These are phyloP conservation scores for Trypethelium eluteriae DNA, from an alignment of 495 filamentous ascomycete species.

Conservation along the genomic window DNA sequence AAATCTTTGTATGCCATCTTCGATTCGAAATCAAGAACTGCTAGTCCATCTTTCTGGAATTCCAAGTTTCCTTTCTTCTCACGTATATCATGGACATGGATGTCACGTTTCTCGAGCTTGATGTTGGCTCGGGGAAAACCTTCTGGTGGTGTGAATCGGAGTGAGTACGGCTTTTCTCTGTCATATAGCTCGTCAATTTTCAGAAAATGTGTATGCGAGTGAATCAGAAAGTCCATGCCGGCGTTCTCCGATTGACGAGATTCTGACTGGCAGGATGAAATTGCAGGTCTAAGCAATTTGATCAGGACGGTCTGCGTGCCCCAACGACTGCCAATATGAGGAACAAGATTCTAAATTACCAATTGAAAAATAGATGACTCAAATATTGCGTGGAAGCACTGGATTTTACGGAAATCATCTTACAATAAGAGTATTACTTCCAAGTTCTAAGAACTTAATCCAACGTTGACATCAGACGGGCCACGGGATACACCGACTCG, in stretches of 20 bases:
- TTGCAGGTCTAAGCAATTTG: no score
- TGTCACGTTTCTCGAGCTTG: conserved; percentile 10
- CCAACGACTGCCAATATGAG: no score
- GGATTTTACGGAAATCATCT: no score
- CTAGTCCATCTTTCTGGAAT: conserved; percentile 4
- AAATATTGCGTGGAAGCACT: no score
- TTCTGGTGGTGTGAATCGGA: conserved; percentile 11
- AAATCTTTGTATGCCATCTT: conserved; percentile 12
- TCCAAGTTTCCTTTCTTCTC: not conserved
- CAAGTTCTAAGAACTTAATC: no score
- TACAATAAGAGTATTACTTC: no score
- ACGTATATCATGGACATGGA: conserved; percentile 9
- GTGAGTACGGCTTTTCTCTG: conserved; percentile 14
- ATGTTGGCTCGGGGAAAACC: conserved; percentile 14
- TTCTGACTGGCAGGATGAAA: no score
- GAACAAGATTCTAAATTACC: no score
- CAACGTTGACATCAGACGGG: no score
- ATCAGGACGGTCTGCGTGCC: no score
- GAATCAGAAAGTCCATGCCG: not conserved
- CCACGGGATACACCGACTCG: no score
- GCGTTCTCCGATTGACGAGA: not conserved
- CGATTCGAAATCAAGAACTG: conserved; percentile 1
- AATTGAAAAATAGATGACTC: no score
- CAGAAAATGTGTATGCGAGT: not conserved
- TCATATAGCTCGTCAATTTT: conserved; percentile 11